A percentile compares a stretch with the other conserved stretches of the same genome.
phyloP scores from a whole-genome alignment of 2,329 filamentous ascomycete genomes.

The Cercospora zeae-maydis region DNA sequence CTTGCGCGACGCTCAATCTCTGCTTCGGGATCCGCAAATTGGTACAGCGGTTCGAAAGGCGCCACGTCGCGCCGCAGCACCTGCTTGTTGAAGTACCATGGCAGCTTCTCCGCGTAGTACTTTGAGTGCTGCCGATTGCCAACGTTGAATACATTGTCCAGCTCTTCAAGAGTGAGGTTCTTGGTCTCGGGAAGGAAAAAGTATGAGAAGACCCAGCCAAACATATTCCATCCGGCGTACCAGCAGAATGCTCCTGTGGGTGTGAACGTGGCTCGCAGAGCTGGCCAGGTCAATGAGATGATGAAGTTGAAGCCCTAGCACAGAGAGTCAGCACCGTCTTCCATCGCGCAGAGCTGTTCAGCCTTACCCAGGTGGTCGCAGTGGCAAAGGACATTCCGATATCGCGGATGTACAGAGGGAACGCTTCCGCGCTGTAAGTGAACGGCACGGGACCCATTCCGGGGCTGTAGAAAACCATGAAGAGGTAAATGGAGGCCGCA shows the following conservation, averaged over 20 bases:
- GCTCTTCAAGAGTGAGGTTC: constrained; percentile 51
- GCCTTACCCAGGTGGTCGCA: constrained; percentile 50
- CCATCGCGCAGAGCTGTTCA: neutral
- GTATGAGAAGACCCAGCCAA: constrained; percentile 28
- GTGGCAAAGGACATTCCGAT: constrained; percentile 45
- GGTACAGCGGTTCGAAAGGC: constrained; percentile 22
- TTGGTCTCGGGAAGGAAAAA: constrained; percentile 47
- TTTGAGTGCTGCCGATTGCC: constrained; percentile 27
- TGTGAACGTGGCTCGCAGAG: constrained; percentile 47
- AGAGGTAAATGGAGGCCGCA: constrained; percentile 37
- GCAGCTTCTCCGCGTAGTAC: constrained; percentile 28
- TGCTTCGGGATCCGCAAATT: constrained; percentile 15
- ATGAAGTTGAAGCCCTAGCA: constrained; percentile 31
- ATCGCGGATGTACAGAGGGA: constrained; percentile 43
- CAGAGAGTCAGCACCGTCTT: neutral
- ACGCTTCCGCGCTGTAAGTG: constrained; percentile 45
- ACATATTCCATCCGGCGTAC: constrained; percentile 50
- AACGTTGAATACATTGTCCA: constrained; percentile 55
- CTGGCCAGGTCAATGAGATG: constrained; percentile 45
- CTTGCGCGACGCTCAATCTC: constrained; percentile 10
- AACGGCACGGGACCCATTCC: constrained; percentile 47
- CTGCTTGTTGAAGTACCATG: constrained; percentile 28
- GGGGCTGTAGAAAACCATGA: constrained; percentile 35
- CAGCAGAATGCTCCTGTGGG: constrained; percentile 53
- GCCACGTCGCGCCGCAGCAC: constrained; percentile 23